Evolutionary conservation across 148 eudicot species (phyloP).

Genomic region (Suaeda aralocaspica): DNA sequence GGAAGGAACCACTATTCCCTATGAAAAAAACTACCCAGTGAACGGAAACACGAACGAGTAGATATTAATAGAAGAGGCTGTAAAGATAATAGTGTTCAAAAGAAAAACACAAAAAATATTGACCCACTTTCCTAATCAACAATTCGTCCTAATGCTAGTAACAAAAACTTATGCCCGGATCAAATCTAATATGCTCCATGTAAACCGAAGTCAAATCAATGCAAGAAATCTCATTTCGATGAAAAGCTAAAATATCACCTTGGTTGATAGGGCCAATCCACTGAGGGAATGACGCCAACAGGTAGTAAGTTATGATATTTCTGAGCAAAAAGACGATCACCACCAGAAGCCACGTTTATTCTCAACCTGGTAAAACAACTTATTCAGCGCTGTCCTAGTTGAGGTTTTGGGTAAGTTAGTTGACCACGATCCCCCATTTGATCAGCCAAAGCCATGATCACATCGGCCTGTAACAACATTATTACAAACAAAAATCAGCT

Average conservation of each 20-base stretch:
- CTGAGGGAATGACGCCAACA: background rate
- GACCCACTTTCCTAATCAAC: too few species aligned
- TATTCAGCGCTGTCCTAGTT: constrained; percentile 25
- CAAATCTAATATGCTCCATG: background rate
- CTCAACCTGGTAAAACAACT: constrained; percentile 25
- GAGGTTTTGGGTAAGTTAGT: constrained; percentile 44
- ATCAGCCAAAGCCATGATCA: constrained; percentile 72
- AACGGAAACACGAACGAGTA: too few species aligned
- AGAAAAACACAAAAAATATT: too few species aligned
- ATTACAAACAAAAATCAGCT: constrained; percentile 6
- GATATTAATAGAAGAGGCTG: too few species aligned
- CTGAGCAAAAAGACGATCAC: constrained; percentile 9
- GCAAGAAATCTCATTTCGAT: background rate
- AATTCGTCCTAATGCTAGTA: too few species aligned
- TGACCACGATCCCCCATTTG: constrained; percentile 89
- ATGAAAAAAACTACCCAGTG: too few species aligned
- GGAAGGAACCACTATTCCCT: too few species aligned
- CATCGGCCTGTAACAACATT: constrained; percentile 56
- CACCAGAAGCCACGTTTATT: constrained; percentile 17
- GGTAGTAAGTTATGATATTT: constrained; percentile 10
- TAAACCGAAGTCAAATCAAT: background rate
- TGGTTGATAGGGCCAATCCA: constrained; percentile 10
- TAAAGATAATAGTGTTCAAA: too few species aligned
- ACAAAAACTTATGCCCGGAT: background rate
- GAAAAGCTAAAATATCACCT: background rate